Evolutionary conservation across 768 basidiomycete species (phyloP).

Genomic region (Amanita muscaria): DNA sequence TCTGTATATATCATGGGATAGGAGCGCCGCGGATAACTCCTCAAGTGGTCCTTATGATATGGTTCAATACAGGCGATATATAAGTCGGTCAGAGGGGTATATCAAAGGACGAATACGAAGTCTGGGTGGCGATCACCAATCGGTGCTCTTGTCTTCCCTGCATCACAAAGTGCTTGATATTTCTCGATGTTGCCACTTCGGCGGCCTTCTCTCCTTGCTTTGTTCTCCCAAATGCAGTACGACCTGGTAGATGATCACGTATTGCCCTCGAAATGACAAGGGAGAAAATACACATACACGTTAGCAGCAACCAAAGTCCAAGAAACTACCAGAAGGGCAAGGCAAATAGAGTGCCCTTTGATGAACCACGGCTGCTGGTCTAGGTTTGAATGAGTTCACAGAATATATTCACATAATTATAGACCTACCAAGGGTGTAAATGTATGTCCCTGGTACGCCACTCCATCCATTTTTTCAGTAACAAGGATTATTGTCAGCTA

Average conservation of each 20-base stretch:
- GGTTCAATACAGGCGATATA: background rate
- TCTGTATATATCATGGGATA: no score
- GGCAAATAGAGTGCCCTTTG: slow-evolving; percentile 44
- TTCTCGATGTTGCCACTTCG: slow-evolving; percentile 39
- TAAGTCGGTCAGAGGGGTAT: background rate
- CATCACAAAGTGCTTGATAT: slow-evolving; percentile 41
- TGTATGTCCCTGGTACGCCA: background rate
- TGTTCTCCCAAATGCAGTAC: slow-evolving; percentile 56
- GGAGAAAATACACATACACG: slow-evolving; percentile 34
- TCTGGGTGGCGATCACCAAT: no score
- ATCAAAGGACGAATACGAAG: background rate
- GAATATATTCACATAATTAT: background rate
- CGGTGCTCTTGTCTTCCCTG: slow-evolving; percentile 2
- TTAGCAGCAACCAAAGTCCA: slow-evolving; percentile 46
- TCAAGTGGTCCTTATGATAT: background rate
- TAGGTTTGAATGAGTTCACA: background rate
- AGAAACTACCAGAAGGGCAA: slow-evolving; percentile 43
- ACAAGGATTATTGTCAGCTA: no score
- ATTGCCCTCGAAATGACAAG: background rate
- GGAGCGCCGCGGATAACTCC: no score
- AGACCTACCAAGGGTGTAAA: background rate
- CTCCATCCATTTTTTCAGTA: slow-evolving; percentile 18
- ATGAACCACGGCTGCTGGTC: slow-evolving; percentile 46
- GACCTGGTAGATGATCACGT: slow-evolving; percentile 20
- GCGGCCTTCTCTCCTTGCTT: slow-evolving; percentile 43